phyloP scores from a whole-genome alignment of 2,329 filamentous ascomycete species.

The Stachybotrys echinatus region DNA sequence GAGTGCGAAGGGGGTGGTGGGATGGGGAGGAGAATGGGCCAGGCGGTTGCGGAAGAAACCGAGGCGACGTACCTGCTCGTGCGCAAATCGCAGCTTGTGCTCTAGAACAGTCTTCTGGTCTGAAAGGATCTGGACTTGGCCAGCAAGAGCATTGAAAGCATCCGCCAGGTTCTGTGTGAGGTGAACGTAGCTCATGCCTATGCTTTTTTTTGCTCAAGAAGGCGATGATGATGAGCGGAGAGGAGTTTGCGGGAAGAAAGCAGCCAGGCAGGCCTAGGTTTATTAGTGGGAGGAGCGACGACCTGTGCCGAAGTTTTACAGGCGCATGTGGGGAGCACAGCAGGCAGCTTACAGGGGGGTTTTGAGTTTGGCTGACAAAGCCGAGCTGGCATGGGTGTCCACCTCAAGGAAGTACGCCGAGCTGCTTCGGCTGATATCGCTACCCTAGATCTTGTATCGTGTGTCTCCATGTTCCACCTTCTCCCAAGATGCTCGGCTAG shows the following conservation, averaged over 20 bases:
- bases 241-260: neutral
- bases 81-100: constrained; percentile 61
- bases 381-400: no score
- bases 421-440: no score
- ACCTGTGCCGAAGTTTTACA: no score
- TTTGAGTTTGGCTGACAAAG: no score
- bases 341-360: no score
- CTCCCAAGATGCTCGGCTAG: no score
- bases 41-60: constrained; percentile 1
- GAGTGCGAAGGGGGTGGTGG: constrained; percentile 4
- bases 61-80: constrained; percentile 59
- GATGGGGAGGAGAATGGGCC: constrained; percentile 5
- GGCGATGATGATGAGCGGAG: neutral
- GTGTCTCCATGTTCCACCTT: no score
- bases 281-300: no score
- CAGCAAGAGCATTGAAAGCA: constrained; percentile 59
- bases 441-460: no score
- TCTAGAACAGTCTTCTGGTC: constrained; percentile 61
- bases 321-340: no score
- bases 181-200: constrained; percentile 31
- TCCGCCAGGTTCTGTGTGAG: constrained; percentile 54
- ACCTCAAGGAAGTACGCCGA: no score
- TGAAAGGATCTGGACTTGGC: constrained; percentile 58
- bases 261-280: no score
- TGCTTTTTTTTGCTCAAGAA: neutral